phyloP scores from a whole-genome alignment of 176 grass and related monocot species.

The Cocos nucifera region DNA sequence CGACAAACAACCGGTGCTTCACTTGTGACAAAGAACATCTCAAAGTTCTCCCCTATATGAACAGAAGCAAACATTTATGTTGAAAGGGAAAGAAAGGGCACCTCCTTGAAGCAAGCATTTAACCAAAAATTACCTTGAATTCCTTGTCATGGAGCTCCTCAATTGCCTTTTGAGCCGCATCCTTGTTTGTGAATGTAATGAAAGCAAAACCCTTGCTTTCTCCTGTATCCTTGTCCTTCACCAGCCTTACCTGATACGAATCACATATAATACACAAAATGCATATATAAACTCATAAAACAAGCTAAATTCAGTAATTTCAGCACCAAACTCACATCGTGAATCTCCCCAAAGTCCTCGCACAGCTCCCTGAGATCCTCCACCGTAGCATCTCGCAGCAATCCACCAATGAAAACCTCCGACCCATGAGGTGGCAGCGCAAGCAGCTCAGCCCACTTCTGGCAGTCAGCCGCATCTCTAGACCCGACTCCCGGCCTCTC shows the following conservation, averaged over 20 bases:
- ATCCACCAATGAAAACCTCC: slow-evolving; percentile 83
- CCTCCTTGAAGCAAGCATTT: neutral
- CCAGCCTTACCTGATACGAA: slow-evolving; percentile 63
- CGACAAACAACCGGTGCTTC: slow-evolving; percentile 89
- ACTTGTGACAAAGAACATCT: slow-evolving; percentile 85
- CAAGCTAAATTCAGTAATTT: neutral
- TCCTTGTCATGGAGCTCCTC: slow-evolving; percentile 85
- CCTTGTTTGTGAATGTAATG: slow-evolving; percentile 52
- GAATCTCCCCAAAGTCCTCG: slow-evolving; percentile 63
- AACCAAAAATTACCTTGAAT: slow-evolving; percentile 47
- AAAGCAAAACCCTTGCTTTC: slow-evolving; percentile 96
- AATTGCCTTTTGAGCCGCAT: slow-evolving; percentile 49
- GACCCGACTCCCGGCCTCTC: slow-evolving; percentile 10
- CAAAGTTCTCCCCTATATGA: slow-evolving; percentile 72
- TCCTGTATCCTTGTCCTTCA: slow-evolving; percentile 83
- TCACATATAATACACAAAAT: slow-evolving; percentile 1
- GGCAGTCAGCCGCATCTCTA: slow-evolving; percentile 60
- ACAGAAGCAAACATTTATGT: neutral
- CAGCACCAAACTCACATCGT: slow-evolving; percentile 40
- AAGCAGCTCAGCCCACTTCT: slow-evolving; percentile 69
- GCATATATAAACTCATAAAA: slow-evolving; percentile 1
- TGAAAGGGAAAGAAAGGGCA: neutral
- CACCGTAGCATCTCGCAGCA: slow-evolving; percentile 56
- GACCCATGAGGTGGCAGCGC: slow-evolving; percentile 70
- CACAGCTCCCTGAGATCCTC: slow-evolving; percentile 70